Base-by-base conservation (phyloP, 2,329 filamentous ascomycete genomes). In the Beauveria sp. region DNA sequence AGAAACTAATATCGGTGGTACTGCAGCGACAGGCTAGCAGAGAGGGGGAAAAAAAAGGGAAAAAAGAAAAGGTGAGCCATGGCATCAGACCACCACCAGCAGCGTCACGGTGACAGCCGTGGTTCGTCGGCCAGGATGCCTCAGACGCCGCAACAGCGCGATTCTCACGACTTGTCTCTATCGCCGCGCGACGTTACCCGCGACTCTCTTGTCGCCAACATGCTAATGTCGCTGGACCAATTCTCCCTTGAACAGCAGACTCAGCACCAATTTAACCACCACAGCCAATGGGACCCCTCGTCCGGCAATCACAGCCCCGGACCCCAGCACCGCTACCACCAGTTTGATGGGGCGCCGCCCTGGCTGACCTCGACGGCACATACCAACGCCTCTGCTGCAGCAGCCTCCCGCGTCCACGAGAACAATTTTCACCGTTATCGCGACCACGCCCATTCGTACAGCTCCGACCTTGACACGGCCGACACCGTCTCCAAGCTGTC, bases 151-250 rank as follows among this genome's bases (percentile, higher is more conserved):
- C 18, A 60, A 18, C 48, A 34, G 5, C 58, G 82, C 66, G 87
- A 93, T 75, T 91, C 89, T 54, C 93, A 97, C 79, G 93, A 96
- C 73, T 82, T 97, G 65, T 93, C 90, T 62, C 81, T 96, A 69
- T 88, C 88, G 56, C 85, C 89, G 54, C 82, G 87, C 64, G 85
- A 90, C 72, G 86, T 90, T 65, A 91, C 90, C 46, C 87, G 93
- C 67, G 91, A 96, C 71, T 97, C 93, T 42, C 87, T 99, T 67
- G 91, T 99, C 63, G 89, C 95, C 75, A 96, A 97, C 74, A 95
- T 99, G 88, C 86, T 98, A 64, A 81, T 95, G 66, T 96, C 93
- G 46, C 87, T 99, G 66, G 93, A 96, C 75, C 89, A 93, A 74
- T 86, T 93, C 71, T 88, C 85, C 46, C 80, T 84, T 67, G 79